Evolutionary conservation across 176 grass and related monocot genomes (phyloP).

Genomic region (Oryza coarctata): DNA sequence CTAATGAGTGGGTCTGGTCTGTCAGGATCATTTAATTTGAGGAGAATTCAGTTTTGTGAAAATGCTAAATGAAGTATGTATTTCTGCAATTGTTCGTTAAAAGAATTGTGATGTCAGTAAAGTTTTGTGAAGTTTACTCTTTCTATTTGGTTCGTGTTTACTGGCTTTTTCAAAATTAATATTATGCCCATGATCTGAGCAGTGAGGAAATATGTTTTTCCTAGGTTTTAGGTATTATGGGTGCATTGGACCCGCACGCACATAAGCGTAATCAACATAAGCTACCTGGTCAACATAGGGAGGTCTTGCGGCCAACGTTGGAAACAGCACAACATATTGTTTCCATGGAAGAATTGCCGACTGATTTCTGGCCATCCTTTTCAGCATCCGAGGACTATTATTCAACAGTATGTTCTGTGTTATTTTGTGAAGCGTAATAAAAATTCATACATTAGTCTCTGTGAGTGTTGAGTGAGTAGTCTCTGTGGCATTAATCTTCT

Average conservation of each 20-base stretch:
- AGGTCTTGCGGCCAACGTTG: slow-evolving; percentile 58
- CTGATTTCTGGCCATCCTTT: slow-evolving; percentile 97
- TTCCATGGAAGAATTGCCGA: slow-evolving; percentile 93
- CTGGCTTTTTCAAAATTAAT: neutral
- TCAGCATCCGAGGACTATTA: slow-evolving; percentile 94
- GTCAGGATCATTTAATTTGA: neutral
- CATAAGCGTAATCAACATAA: slow-evolving; percentile 96
- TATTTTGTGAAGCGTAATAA: slow-evolving; percentile 2
- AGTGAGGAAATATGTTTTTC: slow-evolving; percentile 21
- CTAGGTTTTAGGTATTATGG: slow-evolving; percentile 99
- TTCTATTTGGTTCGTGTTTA: slow-evolving; percentile 19
- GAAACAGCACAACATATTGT: slow-evolving; percentile 92
- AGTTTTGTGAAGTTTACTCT: neutral
- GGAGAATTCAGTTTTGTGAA: neutral
- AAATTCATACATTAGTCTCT: slow-evolving; percentile 4
- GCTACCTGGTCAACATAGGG: slow-evolving; percentile 77
- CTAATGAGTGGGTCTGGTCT: neutral
- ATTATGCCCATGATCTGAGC: neutral
- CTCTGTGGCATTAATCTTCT: slow-evolving; percentile 28
- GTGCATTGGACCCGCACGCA: slow-evolving; percentile 89
- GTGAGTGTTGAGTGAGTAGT: too few relatives aligned
- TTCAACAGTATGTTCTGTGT: slow-evolving; percentile 66
- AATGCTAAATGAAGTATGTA: neutral
- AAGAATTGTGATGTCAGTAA: neutral
- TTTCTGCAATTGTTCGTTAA: neutral